Conservation (phyloP, 2,329 filamentous ascomycete genomes). For the Hymenoscyphus albidus region DNA sequence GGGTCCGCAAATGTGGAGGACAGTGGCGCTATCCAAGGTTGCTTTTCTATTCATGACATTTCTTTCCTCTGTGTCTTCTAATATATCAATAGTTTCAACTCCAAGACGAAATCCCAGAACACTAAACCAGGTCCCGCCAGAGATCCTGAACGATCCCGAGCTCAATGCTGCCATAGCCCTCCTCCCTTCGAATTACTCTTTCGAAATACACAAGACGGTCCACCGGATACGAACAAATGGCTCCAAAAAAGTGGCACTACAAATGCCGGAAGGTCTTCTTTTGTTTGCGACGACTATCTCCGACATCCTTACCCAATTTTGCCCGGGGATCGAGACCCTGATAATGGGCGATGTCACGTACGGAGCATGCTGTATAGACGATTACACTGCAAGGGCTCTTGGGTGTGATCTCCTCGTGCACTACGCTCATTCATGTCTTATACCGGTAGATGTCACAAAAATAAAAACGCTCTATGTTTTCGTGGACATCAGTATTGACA, state of each 20-base stretch:
- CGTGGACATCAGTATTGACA: constrained; percentile 95
- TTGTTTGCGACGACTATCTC: constrained; percentile 97
- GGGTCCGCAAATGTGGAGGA: constrained; percentile 44
- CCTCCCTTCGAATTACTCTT: constrained; percentile 93
- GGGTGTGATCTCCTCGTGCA: constrained; percentile 94
- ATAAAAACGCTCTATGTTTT: constrained; percentile 98
- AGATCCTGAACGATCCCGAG: constrained; percentile 79
- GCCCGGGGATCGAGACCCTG: constrained; percentile 82
- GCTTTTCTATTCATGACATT: not conserved
- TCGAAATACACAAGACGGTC: constrained; percentile 97
- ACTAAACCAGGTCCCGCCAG: constrained; percentile 85
- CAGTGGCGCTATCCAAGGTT: constrained; percentile 66
- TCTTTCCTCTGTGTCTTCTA: constrained; percentile 2
- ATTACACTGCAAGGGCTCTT: constrained; percentile 91
- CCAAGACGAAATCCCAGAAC: constrained; percentile 70
- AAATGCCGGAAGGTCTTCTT: constrained; percentile 93
- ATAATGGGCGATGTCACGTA: constrained; percentile 99
- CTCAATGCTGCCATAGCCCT: constrained; percentile 85
- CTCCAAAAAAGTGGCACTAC: constrained; percentile 82
- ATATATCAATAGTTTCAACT: constrained; percentile 54
- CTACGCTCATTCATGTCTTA: constrained; percentile 94
- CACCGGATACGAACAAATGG: constrained; percentile 80
- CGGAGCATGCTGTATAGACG: constrained; percentile 96
- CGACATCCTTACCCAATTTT: constrained; percentile 93
- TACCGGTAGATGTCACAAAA: constrained; percentile 92